Conservation (phyloP, 2,329 filamentous ascomycete genomes). For the Chaetomium olivaceum region DNA sequence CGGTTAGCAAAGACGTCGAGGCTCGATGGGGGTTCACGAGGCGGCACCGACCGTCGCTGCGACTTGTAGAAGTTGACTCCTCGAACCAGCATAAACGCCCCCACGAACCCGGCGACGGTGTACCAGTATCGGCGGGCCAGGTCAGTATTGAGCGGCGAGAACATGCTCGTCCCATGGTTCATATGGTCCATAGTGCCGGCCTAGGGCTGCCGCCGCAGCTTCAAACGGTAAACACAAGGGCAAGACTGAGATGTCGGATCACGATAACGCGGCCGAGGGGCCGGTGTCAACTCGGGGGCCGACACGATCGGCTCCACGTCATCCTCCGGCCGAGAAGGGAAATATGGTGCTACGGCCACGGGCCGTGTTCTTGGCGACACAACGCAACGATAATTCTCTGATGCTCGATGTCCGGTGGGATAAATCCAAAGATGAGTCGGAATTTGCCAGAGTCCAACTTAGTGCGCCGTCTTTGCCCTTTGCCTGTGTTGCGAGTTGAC, state of each 20-base stretch:
- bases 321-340: neutral
- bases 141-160: conserved; percentile 49
- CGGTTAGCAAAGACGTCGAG: neutral
- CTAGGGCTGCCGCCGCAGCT: neutral
- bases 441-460: neutral
- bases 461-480: neutral
- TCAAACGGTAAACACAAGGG: neutral
- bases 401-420: neutral
- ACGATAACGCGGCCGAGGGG: neutral
- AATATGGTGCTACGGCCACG: conserved; percentile 4
- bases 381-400: neutral
- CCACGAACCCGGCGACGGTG: conserved; percentile 53
- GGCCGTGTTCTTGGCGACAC: neutral
- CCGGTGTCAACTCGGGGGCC: conserved; percentile 9
- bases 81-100: conserved; percentile 44
- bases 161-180: conserved; percentile 40
- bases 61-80: conserved; percentile 47
- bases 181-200: conserved; percentile 32
- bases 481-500: neutral
- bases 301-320: conserved; percentile 1
- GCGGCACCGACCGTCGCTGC: conserved; percentile 43
- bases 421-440: neutral
- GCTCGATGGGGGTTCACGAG: neutral
- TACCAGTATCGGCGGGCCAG: conserved; percentile 62
- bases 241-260: neutral